Base-by-base conservation (phyloP, 2,329 filamentous ascomycete genomes). In the Beauveria rudraprayagi region DNA sequence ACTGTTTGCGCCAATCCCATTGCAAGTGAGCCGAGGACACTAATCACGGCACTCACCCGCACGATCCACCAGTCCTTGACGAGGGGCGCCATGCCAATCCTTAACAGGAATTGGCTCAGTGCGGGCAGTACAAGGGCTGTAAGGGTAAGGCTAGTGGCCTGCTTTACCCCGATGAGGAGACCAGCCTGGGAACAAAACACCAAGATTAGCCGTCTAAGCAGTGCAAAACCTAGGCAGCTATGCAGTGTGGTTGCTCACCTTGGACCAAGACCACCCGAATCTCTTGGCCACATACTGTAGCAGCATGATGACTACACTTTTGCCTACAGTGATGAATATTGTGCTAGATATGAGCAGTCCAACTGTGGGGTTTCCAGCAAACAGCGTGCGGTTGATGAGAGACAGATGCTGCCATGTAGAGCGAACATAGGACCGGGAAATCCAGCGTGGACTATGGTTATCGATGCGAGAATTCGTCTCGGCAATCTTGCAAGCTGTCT, bases 221-320 rank as follows among this genome's bases (percentile, higher is more conserved):
- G 19, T 10, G 16, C 1, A 16, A 34, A 10, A 47, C 8, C 11
- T 19, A 44, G 16, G n/a, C n/a, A 16, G 17, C 6, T 26, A n/a
- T 56, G 24, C 14, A 40, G 19, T 11, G 6, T 46, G 51, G 26
- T 61, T 46, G 41, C 60, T 52, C 26, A 56, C 55, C 30, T 61
- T 37, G 17, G 59, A 47, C 59, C 59, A 63, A 22, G 62, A 56
- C 59, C 54, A 63, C 19, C 55, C 51, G 41, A 61, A 63, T 26
- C 55, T 54, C 28, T 62, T 61, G 7, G 59, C 54, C 17, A 55
- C 55, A 46, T 59, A 61, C 54, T 63, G 62, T 17, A 57, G 48
- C 51, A 63, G 28, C n/a, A 61, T 16, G 8, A 59, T 28, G 10
- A 43, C 34, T 7, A 51, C 43, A 51, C 34, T 43, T 30, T 51